Evolutionary conservation across 257 asterid species (phyloP).

Genomic region (Solanum etuberosum): DNA sequence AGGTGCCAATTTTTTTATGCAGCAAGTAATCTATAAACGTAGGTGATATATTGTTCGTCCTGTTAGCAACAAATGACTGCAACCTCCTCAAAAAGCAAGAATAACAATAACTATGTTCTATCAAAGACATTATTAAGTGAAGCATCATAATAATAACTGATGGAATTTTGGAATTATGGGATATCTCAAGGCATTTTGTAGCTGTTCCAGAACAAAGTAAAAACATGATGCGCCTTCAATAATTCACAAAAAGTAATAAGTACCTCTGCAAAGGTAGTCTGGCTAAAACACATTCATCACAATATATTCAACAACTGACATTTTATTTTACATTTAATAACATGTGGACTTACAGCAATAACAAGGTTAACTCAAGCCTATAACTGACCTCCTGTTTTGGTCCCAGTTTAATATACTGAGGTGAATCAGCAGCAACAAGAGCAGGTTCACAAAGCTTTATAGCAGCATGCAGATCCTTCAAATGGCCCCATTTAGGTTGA

Average conservation of each 20-base stretch:
- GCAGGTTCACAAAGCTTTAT: constrained; percentile 95
- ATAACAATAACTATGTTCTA: background rate
- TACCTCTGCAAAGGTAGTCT: background rate
- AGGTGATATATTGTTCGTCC: background rate
- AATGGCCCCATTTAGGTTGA: constrained; percentile 95
- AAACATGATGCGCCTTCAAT: background rate
- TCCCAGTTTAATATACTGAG: constrained; percentile 79
- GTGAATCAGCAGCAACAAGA: constrained; percentile 56
- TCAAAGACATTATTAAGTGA: background rate
- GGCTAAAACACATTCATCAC: background rate
- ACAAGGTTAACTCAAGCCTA: background rate
- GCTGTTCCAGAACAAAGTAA: background rate
- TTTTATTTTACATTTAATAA: background rate
- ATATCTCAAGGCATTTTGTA: background rate
- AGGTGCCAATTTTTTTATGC: background rate
- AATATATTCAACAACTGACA: background rate
- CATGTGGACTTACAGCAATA: background rate
- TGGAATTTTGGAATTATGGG: background rate
- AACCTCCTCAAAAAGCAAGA: background rate
- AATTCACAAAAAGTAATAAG: background rate
- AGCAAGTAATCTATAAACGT: background rate
- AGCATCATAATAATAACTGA: background rate
- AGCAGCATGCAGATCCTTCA: constrained; percentile 84
- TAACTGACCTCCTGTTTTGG: constrained; percentile 71
- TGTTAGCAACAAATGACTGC: background rate